phyloP scores from a whole-genome alignment of 352 stramenopile species.

The Thraustochytrium sp. region DNA sequence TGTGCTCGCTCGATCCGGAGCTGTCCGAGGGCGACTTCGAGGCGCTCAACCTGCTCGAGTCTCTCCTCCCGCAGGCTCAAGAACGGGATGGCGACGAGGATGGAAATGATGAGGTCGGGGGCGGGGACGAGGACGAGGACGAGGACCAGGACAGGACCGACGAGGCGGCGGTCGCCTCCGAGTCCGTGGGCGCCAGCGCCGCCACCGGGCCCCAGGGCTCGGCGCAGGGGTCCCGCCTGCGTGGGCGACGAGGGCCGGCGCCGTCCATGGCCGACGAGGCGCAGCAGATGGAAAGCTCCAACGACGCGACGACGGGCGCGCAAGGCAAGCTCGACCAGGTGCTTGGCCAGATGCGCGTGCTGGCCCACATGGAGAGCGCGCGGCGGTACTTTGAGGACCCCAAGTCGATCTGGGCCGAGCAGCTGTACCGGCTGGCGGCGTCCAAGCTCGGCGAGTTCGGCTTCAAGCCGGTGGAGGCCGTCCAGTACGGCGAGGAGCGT shows the following conservation, averaged over 20 bases:
- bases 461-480: background rate
- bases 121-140: too few relatives aligned
- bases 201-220: too few relatives aligned
- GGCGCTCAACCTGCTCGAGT: background rate
- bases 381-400: conserved; percentile 38
- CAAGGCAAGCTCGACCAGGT: background rate
- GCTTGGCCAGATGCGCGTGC: background rate
- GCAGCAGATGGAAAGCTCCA: background rate
- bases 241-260: background rate
- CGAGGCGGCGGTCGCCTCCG: background rate
- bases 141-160: too few relatives aligned
- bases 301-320: background rate
- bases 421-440: background rate
- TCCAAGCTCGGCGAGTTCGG: conserved; percentile 16
- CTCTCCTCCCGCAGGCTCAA: background rate
- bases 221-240: too few relatives aligned
- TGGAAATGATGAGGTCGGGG: background rate
- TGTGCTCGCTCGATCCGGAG: background rate
- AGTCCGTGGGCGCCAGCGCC: background rate
- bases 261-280: background rate
- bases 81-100: background rate
- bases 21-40: background rate
- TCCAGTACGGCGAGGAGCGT: background rate
- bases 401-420: conserved; percentile 15
- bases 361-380: background rate